These are phyloP conservation scores for Candida coquimbonensis DNA, from an alignment of 805 yeast species.

Conservation along the genomic window DNA sequence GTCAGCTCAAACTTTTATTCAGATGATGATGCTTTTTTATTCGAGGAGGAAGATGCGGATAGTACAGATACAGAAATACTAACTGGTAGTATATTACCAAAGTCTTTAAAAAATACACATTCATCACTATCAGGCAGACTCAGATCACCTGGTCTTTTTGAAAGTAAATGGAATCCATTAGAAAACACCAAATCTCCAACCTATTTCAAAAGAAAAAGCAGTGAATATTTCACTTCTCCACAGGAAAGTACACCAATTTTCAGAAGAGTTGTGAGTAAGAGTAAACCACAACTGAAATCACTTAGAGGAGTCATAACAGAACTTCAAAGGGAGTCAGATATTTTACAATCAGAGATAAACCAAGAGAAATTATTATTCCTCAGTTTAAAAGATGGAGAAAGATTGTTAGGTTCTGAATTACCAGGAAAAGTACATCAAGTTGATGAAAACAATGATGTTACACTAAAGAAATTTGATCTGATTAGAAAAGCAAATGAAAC, in stretches of 20 bases:
- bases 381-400: constrained; percentile 19
- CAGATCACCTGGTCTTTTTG: constrained; percentile 12
- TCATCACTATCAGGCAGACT: background rate
- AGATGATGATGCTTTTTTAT: constrained; percentile 2
- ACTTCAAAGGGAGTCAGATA: constrained; percentile 19
- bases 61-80: constrained; percentile 13
- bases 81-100: constrained; percentile 4
- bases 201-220: background rate
- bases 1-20: background rate
- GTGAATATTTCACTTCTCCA: constrained; percentile 11
- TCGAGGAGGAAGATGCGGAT: constrained; percentile 10
- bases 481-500: constrained; percentile 23
- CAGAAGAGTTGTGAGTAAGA: constrained; percentile 21
- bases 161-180: background rate
- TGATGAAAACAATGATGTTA: background rate
- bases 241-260: constrained; percentile 21
- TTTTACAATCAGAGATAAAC: constrained; percentile 20
- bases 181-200: constrained; percentile 11
- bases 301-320: constrained; percentile 20
- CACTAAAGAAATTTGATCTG: constrained; percentile 20
- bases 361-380: constrained; percentile 23
- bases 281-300: constrained; percentile 23
- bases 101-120: constrained; percentile 1
- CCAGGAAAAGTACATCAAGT: background rate
- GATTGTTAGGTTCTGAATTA: constrained; percentile 2